These are phyloP conservation scores for Phytophthora parvispora DNA, from an alignment of 352 stramenopile species.

Conservation along the genomic window DNA sequence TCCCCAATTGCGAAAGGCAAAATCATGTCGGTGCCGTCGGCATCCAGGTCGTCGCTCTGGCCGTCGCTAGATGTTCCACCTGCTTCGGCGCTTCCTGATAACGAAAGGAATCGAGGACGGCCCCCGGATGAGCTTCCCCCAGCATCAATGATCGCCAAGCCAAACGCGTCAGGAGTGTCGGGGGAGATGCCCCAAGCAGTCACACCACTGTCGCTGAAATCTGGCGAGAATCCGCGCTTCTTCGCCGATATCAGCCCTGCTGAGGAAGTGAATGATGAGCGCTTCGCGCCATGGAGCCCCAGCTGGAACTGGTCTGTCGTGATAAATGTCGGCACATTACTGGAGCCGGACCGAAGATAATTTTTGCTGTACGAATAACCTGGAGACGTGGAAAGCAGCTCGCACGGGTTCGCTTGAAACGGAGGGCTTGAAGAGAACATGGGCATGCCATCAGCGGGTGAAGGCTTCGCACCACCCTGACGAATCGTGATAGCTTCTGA, in stretches of 20 bases:
- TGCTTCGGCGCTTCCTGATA: conserved; percentile 23
- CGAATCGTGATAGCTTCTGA: conserved; percentile 26
- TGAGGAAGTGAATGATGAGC: conserved; percentile 23
- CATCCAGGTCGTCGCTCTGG: conserved; percentile 30
- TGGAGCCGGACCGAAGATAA: conserved; percentile 53
- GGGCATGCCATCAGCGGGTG: conserved; percentile 28
- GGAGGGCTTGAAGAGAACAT: conserved; percentile 62
- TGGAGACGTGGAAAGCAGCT: conserved; percentile 78
- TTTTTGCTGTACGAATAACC: conserved; percentile 84
- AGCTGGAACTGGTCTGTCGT: conserved; percentile 66
- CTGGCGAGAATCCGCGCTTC: conserved; percentile 64
- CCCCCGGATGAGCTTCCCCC: conserved; percentile 20
- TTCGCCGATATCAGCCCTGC: conserved; percentile 30
- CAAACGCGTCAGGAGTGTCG: conserved; percentile 74
- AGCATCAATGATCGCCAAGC: conserved; percentile 52
- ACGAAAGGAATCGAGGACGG: conserved; percentile 60
- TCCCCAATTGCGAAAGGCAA: conserved; percentile 79
- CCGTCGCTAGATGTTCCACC: conserved; percentile 1
- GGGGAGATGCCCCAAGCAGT: conserved; percentile 76
- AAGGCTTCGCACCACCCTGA: neutral
- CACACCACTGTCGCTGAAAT: conserved; percentile 68
- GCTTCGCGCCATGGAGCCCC: conserved; percentile 29
- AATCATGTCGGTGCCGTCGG: conserved; percentile 43
- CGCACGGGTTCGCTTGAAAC: conserved; percentile 74
- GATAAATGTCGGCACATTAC: conserved; percentile 61